A percentile compares a stretch with the other conserved stretches of the same genome.
These are phyloP conservation scores for Paramarasmius palmivorus DNA, from an alignment of 1,284 basidiomycete species.

Conservation along the genomic window DNA sequence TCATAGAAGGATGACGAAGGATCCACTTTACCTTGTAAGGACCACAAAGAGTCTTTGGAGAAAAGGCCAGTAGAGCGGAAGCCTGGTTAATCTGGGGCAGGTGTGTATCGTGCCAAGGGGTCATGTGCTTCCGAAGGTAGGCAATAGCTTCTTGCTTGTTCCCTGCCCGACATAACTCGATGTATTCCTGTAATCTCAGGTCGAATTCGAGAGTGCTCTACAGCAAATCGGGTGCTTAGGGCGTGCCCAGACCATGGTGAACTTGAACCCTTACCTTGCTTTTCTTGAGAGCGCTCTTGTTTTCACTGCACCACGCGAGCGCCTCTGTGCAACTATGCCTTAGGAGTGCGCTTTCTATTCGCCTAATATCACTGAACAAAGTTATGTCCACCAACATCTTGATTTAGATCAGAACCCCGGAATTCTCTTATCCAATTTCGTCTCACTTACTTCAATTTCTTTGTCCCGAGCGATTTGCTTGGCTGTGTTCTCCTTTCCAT, in stretches of 20 bases:
- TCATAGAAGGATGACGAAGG: background rate
- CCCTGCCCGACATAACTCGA: conserved; percentile 81
- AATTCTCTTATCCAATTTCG: conserved; percentile 16
- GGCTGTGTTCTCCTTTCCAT: conserved; percentile 72
- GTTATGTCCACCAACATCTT: conserved; percentile 89
- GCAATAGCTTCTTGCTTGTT: conserved; percentile 78
- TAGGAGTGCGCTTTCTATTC: conserved; percentile 81
- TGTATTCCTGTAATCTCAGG: conserved; percentile 93
- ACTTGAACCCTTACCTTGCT: conserved; percentile 63
- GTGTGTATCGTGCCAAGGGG: conserved; percentile 83
- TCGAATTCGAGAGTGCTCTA: conserved; percentile 96
- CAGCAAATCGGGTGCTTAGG: background rate
- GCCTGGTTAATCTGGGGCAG: conserved; percentile 76
- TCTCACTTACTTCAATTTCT: conserved; percentile 61
- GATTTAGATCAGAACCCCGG: conserved; percentile 15
- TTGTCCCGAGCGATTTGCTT: conserved; percentile 68
- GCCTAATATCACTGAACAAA: conserved; percentile 84
- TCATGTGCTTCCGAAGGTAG: conserved; percentile 83
- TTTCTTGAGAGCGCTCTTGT: conserved; percentile 90
- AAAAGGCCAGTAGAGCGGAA: conserved; percentile 76
- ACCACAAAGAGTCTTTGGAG: conserved; percentile 61
- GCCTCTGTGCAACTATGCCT: conserved; percentile 84
- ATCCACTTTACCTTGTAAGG: conserved; percentile 65
- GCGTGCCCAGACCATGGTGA: background rate
- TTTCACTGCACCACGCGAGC: conserved; percentile 95